phyloP scores from a whole-genome alignment of 768 basidiomycete genomes.

The Macrolepiota dolichaula region DNA sequence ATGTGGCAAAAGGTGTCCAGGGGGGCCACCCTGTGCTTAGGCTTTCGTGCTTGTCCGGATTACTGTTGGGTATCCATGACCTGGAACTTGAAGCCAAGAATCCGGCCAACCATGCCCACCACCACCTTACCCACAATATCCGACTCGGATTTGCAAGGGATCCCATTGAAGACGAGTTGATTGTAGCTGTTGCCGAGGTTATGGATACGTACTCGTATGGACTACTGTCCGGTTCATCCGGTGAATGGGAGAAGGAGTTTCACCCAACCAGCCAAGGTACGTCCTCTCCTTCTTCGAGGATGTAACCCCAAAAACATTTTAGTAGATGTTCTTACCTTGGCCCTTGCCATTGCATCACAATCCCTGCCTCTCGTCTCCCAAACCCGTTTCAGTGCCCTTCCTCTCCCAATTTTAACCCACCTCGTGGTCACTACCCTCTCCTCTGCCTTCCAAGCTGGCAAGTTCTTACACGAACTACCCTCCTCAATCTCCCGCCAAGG shows the following conservation, averaged over 20 bases:
- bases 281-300: conserved; percentile 6
- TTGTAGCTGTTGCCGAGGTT: conserved; percentile 71
- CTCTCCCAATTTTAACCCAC: conserved; percentile 40
- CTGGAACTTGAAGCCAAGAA: conserved; percentile 29
- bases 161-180: conserved; percentile 58
- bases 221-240: conserved; percentile 20
- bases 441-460: conserved; percentile 53
- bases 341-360: conserved; percentile 58
- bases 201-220: conserved; percentile 53
- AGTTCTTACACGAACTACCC: conserved; percentile 43
- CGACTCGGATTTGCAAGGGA: conserved; percentile 27
- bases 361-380: conserved; percentile 53
- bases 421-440: conserved; percentile 44
- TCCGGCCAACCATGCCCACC: conserved; percentile 1
- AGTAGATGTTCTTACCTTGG: conserved; percentile 42
- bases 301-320: not conserved
- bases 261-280: conserved; percentile 45
- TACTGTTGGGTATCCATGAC: conserved; percentile 65
- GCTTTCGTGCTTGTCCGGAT: conserved; percentile 59
- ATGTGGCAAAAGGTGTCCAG: conserved; percentile 54
- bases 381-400: conserved; percentile 56
- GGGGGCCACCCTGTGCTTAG: conserved; percentile 64
- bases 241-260: conserved; percentile 69
- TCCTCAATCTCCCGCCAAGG: conserved; percentile 26
- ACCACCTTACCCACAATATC: not conserved